Evolutionary conservation across 805 yeast genomes (phyloP), one percentile per base, ranked within the genome.

Genomic region (Schwanniomyces occidentalis): DNA sequence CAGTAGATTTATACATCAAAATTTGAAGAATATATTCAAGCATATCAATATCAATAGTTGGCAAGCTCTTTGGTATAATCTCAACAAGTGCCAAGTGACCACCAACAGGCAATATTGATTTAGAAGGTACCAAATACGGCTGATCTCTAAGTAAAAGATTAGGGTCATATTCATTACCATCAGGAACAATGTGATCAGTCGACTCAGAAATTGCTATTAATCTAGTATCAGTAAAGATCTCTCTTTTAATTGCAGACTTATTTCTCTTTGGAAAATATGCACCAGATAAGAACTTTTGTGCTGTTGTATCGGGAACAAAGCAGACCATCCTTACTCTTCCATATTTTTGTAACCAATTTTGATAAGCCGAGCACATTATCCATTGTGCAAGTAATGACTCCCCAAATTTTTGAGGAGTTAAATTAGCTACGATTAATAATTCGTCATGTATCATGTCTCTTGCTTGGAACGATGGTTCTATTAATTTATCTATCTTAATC

Each of bases 371-470:
- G 57, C 95, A 84, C 40, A 73, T 74, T 20, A 84, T 56, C 79
- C 88, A 84, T 59, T 87, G 95, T 37, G 84, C 79, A 16, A 84
- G 56, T 12, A 86, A 69, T 32, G 82, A 78, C 52, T 83, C 93
- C 8, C 84, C 85, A 39, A 70, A 72, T 6, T 64, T 52, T 23
- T 52, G 32, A 14, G 71, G 65, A 1, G 84, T 69, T 18, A 83
- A 62, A 49, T 81, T 78, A 2, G 80, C 90, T 5, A 79, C 61
- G 20, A 79, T 65, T 21, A 85, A 57, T 16, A 85, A 65, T 36
- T 71, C 71, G 36, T 74, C 63, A 54, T 83, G 78, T 13, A 80
- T 54, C 12, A 62, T 54, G 42, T 61, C 63, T 26, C 73, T 38
- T 2, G 58, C 38, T 34, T 56, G 46, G 4, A 43, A 16, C 1